Evolutionary conservation across 148 eudicot genomes (phyloP), one percentile per base, ranked within the genome.

Genomic region (Rhododendron simsii): DNA sequence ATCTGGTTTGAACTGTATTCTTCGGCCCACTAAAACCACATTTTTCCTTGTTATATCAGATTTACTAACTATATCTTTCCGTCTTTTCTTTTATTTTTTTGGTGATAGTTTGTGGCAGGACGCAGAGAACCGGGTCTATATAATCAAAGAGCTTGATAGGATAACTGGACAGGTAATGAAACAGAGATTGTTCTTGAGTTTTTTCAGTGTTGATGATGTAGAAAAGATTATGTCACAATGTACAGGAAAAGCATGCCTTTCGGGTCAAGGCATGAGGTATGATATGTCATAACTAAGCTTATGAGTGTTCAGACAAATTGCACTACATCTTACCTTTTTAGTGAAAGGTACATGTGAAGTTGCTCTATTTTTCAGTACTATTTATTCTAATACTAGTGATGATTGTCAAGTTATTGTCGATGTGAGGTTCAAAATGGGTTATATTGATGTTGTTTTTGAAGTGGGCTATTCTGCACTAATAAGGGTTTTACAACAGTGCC

Each of bases 71-170:
- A 86, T 78, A 81, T 75, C 44, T 50, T 30, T 59, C 1, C 1
- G 51, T 2, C 9, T 86, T 69, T n/a, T 83, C 53, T 59, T 41
- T 73, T 75, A 81, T 63, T 77, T 63, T 84, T 69, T 14, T n/a
- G 51, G 82, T 37, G 76, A 81, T 91, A 95, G 98, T 79, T 86
- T 95, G 88, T 95, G 96, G 98, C 96, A 95, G 91, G 98, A 95
- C 81, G 94, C 98, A 39, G 88, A 94, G 85, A 92, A 91, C 88
- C 91, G 96, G 87, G 98, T 94, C 65, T 92, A 91, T 82, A 84
- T 95, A 37, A 85, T 90, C 23, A 92, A 93, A 78, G 95, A 95
- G 95, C 95, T 95, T 71, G 98, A 95, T 80, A 94, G 91, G 85
- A 89, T 95, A 50, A 94, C 96, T 45, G 96, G 96, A 80, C 98